Evolutionary conservation across 345 rosid species (phyloP).

Genomic region (Triadica sebifera): DNA sequence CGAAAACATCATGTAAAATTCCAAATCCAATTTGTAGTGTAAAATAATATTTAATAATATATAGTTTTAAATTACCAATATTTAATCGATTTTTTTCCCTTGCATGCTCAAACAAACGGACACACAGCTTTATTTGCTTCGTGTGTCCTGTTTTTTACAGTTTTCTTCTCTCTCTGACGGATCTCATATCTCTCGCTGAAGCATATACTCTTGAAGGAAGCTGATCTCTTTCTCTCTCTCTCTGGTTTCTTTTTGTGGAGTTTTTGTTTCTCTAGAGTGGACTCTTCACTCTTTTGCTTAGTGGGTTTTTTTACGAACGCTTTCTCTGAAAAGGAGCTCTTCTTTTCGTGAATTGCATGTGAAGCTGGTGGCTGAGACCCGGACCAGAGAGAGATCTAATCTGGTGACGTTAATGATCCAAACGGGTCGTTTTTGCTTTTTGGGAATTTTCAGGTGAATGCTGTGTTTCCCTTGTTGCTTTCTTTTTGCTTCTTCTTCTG

Average conservation of each 20-base stretch:
- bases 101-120: conserved; percentile 40
- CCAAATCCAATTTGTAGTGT: not conserved
- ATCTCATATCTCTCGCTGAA: conserved; percentile 28
- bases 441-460: conserved; percentile 37
- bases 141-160: conserved; percentile 38
- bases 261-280: not conserved
- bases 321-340: conserved; percentile 46
- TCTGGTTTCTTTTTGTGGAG: conserved; percentile 11
- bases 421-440: conserved; percentile 41
- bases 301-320: conserved; percentile 28
- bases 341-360: conserved; percentile 43
- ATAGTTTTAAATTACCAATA: not conserved
- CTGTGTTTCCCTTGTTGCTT: conserved; percentile 11
- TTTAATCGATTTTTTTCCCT: conserved; percentile 7
- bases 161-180: conserved; percentile 35
- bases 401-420: conserved; percentile 30
- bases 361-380: conserved; percentile 45
- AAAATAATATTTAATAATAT: no score
- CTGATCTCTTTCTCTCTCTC: conserved; percentile 23
- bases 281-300: conserved; percentile 5
- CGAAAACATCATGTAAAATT: not conserved
- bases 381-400: conserved; percentile 29
- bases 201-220: conserved; percentile 1
- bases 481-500: conserved; percentile 13
- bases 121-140: conserved; percentile 49